A percentile compares a stretch with the other conserved stretches of the same genome.
phyloP scores from a whole-genome alignment of 345 rosid species.

The Lepidium africanum region DNA sequence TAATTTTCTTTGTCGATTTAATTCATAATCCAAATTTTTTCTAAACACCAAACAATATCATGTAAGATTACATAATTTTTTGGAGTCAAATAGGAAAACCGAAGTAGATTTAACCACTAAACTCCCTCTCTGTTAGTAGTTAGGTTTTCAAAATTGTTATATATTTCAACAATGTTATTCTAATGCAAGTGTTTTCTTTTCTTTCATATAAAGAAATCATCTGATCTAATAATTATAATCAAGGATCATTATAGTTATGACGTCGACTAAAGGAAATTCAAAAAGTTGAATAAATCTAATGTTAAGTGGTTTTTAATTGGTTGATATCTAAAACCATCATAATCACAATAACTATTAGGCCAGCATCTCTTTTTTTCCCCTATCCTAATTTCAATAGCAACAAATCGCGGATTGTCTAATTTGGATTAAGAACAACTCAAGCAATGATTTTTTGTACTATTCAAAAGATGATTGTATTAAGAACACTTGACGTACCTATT shows the following conservation, averaged over 20 bases:
- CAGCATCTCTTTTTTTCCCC: not conserved
- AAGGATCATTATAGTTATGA: not conserved
- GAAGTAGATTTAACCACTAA: no score
- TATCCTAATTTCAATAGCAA: not conserved
- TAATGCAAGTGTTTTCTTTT: not conserved
- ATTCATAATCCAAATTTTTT: no score
- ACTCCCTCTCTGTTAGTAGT: no score
- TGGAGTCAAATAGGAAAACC: no score
- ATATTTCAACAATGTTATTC: not conserved
- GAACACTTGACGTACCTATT: not conserved
- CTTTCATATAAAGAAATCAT: no score
- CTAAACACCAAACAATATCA: no score
- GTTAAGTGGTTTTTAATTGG: conserved; percentile 1
- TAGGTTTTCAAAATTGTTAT: not conserved
- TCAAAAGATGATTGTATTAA: conserved; percentile 12
- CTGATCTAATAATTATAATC: no score
- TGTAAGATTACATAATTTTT: no score
- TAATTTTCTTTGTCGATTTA: no score
- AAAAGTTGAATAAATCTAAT: not conserved
- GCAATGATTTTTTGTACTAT: conserved; percentile 21
- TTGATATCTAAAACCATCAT: conserved; percentile 6
- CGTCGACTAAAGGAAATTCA: not conserved
- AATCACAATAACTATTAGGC: conserved; percentile 1
- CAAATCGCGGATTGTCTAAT: not conserved
- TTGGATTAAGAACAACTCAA: conserved; percentile 19